Percentiles rank a stretch among this genome's conserved stretches.
Conservation (phyloP, 257 asterid genomes). For the Penstemon newberryi region DNA sequence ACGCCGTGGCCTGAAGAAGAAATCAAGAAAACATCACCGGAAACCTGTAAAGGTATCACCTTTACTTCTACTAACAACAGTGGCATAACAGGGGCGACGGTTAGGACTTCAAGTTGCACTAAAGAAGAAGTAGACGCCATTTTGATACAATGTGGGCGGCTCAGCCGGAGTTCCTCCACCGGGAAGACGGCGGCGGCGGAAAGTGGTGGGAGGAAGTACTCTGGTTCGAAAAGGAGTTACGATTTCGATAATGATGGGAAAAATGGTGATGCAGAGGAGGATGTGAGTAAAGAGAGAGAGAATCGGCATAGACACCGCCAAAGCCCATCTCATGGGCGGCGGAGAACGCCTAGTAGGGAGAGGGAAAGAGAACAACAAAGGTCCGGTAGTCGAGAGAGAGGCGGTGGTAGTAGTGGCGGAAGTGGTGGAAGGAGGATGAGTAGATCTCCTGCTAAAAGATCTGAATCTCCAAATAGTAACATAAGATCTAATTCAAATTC, state of each 20-base stretch:
- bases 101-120: conserved; percentile 91
- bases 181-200: conserved; percentile 55
- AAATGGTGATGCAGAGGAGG: conserved; percentile 38
- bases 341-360: conserved; percentile 96
- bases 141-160: conserved; percentile 92
- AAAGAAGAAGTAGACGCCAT: conserved; percentile 96
- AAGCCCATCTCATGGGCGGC: conserved; percentile 49
- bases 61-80: conserved; percentile 25
- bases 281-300: conserved; percentile 52
- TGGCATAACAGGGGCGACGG: conserved; percentile 41
- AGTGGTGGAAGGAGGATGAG: conserved; percentile 85
- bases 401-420: conserved; percentile 26
- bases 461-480: conserved; percentile 73
- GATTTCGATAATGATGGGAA: conserved; percentile 70
- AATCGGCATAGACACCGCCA: conserved; percentile 64
- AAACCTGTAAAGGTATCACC: conserved; percentile 14
- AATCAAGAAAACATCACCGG: conserved; percentile 29
- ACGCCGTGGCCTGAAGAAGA: conserved; percentile 55
- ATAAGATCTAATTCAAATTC: conserved; percentile 27
- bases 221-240: conserved; percentile 91
- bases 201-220: conserved; percentile 59
- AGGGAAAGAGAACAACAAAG: conserved; percentile 63
- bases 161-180: conserved; percentile 88
- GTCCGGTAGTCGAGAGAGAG: conserved; percentile 72
- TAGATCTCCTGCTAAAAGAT: conserved; percentile 90